These are phyloP conservation scores for Edaphochlamys debaryana DNA, from an alignment of 139 green algal genomes.

Conservation along the genomic window DNA sequence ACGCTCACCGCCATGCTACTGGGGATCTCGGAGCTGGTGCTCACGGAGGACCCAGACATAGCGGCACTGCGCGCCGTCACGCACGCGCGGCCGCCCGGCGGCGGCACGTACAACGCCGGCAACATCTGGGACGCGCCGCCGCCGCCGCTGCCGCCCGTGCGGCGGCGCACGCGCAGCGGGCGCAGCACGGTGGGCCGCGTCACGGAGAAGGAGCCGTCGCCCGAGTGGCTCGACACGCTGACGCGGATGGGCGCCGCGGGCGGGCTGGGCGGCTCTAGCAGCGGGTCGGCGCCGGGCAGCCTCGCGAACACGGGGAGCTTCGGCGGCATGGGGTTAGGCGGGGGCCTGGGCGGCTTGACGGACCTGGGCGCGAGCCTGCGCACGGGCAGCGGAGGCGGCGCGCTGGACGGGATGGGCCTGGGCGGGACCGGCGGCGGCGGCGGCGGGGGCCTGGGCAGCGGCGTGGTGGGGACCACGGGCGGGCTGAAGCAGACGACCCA, in stretches of 20 bases:
- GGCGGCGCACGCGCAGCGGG: conserved; percentile 8
- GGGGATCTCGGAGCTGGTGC: conserved; percentile 49
- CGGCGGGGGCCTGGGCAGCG: background rate
- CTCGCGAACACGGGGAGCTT: background rate
- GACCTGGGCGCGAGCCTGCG: background rate
- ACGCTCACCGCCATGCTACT: conserved; percentile 48
- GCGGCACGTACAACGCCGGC: conserved; percentile 44
- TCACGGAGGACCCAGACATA: conserved; percentile 39
- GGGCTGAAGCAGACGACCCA: conserved; percentile 24
- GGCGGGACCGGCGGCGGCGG: background rate
- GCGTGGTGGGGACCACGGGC: conserved; percentile 19
- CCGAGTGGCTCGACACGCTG: conserved; percentile 25
- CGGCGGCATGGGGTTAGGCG: no score
- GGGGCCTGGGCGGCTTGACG: background rate
- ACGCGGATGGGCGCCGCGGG: background rate
- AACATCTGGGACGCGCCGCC: conserved; percentile 41
- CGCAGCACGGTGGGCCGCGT: background rate
- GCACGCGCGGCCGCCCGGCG: background rate
- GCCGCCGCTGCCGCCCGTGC: conserved; percentile 38
- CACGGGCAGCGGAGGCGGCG: conserved; percentile 18
- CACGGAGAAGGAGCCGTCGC: background rate
- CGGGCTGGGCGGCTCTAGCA: background rate
- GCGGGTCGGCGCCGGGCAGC: no score
- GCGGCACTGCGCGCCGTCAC: background rate
- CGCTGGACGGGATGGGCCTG: no score